These are phyloP conservation scores for Cutaneotrichosporon cavernicola DNA, from an alignment of 1,284 basidiomycete genomes.

Conservation along the genomic window DNA sequence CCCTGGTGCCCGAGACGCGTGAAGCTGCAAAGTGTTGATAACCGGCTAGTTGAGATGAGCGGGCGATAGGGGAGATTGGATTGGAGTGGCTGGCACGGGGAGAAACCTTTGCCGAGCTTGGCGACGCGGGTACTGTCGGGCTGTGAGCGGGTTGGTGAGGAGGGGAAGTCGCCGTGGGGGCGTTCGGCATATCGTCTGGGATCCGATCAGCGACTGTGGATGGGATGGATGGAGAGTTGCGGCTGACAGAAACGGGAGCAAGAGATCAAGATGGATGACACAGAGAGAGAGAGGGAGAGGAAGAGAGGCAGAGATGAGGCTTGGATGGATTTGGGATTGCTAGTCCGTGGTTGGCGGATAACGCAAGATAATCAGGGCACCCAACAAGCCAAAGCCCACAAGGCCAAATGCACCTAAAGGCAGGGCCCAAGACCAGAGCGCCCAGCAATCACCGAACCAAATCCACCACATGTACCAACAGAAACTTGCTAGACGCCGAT, in stretches of 20 bases:
- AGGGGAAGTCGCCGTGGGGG: slow-evolving; percentile 17
- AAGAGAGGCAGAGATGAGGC: background rate
- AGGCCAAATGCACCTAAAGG: background rate
- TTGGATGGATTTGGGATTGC: background rate
- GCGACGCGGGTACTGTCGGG: slow-evolving; percentile 17
- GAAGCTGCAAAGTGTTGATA: slow-evolving; percentile 21
- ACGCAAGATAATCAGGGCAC: slow-evolving; percentile 6
- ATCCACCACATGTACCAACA: background rate
- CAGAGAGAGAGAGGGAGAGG: background rate
- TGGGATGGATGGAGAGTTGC: slow-evolving; percentile 1
- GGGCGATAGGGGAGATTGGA: slow-evolving; percentile 21
- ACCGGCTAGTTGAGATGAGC: slow-evolving; percentile 12
- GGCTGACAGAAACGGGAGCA: background rate
- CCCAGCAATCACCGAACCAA: background rate
- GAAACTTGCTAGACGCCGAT: background rate
- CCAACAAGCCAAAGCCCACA: background rate
- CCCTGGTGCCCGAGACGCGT: slow-evolving; percentile 26
- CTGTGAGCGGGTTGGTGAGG: slow-evolving; percentile 13
- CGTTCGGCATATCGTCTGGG: slow-evolving; percentile 18
- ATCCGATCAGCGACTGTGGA: slow-evolving; percentile 1
- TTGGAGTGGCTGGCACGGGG: slow-evolving; percentile 19
- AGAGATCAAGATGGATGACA: background rate
- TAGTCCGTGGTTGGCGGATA: slow-evolving; percentile 1
- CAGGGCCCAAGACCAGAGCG: background rate
- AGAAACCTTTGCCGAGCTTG: slow-evolving; percentile 17